These are phyloP conservation scores for Aspergillus luchuensis DNA, from an alignment of 2,329 filamentous ascomycete genomes.

Conservation along the genomic window DNA sequence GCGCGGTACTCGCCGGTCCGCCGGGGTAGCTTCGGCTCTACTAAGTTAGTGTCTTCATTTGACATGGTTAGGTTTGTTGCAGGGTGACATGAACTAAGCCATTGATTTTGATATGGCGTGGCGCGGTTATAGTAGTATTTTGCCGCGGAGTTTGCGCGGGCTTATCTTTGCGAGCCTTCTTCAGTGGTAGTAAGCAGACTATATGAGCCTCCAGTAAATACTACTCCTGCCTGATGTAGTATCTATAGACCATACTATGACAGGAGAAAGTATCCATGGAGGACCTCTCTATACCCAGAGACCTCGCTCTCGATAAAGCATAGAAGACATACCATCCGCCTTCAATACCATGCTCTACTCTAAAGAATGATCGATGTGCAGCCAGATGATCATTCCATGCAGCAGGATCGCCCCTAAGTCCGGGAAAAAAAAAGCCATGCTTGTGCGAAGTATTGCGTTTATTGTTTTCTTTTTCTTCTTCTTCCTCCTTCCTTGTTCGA, in stretches of 20 bases:
- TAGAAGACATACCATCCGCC: neutral
- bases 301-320: neutral
- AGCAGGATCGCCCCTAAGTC: neutral
- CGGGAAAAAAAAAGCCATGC: neutral
- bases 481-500: neutral
- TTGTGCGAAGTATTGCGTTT: neutral
- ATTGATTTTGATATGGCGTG: neutral
- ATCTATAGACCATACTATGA: neutral
- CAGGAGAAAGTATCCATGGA: neutral
- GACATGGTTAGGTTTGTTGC: neutral
- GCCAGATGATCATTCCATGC: neutral
- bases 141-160: neutral
- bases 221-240: neutral
- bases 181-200: neutral
- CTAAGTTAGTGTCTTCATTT: neutral
- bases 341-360: neutral
- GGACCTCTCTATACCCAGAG: neutral
- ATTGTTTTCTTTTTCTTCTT: neutral
- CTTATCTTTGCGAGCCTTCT: neutral
- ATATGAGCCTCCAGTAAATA: neutral
- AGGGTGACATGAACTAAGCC: neutral
- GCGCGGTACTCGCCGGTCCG: constrained; percentile 6
- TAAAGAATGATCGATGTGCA: neutral
- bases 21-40: neutral
- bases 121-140: neutral